Evolutionary conservation across 148 eudicot genomes (phyloP), one percentile per base, ranked within the genome.

Genomic region (Silene conica): DNA sequence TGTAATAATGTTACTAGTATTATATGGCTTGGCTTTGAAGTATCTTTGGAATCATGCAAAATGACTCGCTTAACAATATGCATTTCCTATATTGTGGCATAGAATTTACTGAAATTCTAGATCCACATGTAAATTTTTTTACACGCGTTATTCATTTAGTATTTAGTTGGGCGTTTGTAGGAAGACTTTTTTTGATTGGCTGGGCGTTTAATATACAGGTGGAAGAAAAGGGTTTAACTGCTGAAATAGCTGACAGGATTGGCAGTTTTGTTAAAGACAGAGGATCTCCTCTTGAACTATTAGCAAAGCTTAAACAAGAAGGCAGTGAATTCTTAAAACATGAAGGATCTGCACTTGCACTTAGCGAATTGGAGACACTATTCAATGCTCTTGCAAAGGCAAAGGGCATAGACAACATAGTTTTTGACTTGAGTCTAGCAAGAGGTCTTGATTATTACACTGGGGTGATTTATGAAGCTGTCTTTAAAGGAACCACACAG

Each of bases 381-480:
- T 95, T 95, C 78, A 87, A 84, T 80, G 87, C 90, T 38, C 77
- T 90, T 72, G 89, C 87, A 56, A 87, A 76, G 75, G 74, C 94
- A 21, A 84, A 86, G 64, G 89, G 94, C 66, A 68, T 90, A 20
- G 86, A 81, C 81, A 95, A 80, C 83, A 86, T 95, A 61, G 89
- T 92, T 73, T 89, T 95, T 70, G 99, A 95, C 83, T 76, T 95
- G 80, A 92, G 99, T 79, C 94, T 95, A 78, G 99, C 97, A 64
- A 87, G 99, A 81, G 99, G 99, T 70, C 96, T 95, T 76, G 99
- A 95, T 69, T 95, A 95, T 79, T 95, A 95, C 72, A 95, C 97
- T 48, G 99, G 99, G 60, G 93, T 95, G 82, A 86, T 95, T 80
- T 95, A 80, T 73, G 99, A 95, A 85, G 96, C 94, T 82, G 94